phyloP scores from a whole-genome alignment of 257 asterid species.

The Solanum stenotomum region DNA sequence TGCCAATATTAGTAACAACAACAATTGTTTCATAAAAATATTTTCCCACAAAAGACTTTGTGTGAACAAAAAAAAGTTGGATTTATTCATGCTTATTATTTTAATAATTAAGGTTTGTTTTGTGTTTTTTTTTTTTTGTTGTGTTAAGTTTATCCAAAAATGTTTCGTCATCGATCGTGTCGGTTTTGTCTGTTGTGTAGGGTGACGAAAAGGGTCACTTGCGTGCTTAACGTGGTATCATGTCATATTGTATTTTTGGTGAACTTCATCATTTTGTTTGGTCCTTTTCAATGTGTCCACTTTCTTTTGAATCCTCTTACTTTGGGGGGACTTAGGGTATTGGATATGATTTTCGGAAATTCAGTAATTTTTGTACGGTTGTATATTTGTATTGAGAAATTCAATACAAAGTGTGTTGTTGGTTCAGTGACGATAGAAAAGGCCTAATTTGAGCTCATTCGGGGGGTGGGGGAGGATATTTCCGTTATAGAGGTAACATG shows the following conservation, averaged over 20 bases:
- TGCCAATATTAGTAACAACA: too few relatives aligned
- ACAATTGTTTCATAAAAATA: not conserved
- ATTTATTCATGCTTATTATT: not conserved
- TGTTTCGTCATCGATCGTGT: constrained; percentile 1
- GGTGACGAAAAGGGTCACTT: constrained; percentile 21
- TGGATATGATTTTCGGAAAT: not conserved
- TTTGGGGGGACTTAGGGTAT: not conserved
- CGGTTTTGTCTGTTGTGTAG: constrained; percentile 32
- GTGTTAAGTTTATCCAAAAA: not conserved
- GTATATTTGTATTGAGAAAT: not conserved
- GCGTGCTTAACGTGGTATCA: constrained; percentile 14
- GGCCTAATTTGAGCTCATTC: not conserved
- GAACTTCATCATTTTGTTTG: not conserved
- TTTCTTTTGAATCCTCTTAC: not conserved
- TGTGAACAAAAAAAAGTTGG: not conserved
- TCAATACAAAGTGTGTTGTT: not conserved
- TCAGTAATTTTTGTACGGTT: too few relatives aligned
- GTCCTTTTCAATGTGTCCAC: not conserved
- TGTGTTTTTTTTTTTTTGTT: not conserved
- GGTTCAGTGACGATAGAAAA: not conserved
- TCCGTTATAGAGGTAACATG: not conserved
- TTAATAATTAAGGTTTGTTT: not conserved
- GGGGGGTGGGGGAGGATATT: too few relatives aligned
- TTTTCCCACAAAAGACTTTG: not conserved
- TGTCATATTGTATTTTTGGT: not conserved